Conservation (phyloP, 257 asterid genomes). For the Capsicum chinense region DNA sequence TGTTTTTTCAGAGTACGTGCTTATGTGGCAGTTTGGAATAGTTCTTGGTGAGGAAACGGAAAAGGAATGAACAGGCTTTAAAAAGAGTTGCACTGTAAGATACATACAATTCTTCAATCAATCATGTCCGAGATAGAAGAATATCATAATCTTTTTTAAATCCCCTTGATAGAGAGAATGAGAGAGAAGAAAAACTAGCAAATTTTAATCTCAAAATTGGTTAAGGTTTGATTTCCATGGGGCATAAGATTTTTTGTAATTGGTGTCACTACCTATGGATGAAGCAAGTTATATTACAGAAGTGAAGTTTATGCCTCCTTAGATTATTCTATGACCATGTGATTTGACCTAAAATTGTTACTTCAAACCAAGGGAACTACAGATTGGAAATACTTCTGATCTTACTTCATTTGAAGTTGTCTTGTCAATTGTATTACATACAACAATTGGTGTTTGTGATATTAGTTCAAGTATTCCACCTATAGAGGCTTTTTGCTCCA, state of each 20-base stretch:
- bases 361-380: neutral
- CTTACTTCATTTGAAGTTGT: neutral
- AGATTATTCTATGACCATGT: neutral
- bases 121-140: constrained; percentile 11
- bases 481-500: too few relatives aligned
- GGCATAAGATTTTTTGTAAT: neutral
- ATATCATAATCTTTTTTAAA: neutral
- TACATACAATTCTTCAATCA: neutral
- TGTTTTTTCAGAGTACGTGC: neutral
- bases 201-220: neutral
- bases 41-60: neutral
- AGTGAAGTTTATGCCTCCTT: constrained; percentile 22
- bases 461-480: constrained; percentile 17
- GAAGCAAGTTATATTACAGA: neutral
- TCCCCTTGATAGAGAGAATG: too few relatives aligned
- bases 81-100: neutral
- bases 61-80: neutral
- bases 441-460: neutral
- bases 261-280: neutral
- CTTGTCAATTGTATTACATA: neutral
- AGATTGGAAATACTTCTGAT: neutral
- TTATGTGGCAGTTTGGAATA: neutral
- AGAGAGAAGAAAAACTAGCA: neutral
- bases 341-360: neutral
- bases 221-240: neutral